Evolutionary conservation across 495 filamentous ascomycete genomes (phyloP).

Genomic region (Aspergillus homomorphus): DNA sequence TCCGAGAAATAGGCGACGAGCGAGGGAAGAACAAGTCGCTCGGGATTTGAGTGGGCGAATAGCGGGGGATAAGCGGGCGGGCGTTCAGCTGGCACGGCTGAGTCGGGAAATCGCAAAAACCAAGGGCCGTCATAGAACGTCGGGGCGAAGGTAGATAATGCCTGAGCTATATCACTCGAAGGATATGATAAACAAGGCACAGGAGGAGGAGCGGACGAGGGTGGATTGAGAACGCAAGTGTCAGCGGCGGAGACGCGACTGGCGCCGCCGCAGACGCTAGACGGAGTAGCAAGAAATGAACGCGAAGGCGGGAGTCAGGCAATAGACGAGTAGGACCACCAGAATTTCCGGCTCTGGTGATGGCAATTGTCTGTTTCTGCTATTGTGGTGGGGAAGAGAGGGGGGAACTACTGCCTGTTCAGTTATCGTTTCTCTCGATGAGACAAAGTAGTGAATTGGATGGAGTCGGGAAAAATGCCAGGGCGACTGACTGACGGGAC

Average conservation of each 20-base stretch:
- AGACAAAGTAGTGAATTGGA: background rate
- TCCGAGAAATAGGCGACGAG: background rate
- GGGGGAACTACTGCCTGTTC: no score
- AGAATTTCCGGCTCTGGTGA: no score
- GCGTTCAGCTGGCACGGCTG: slow-evolving; percentile 2
- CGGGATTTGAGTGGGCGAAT: background rate
- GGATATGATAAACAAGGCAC: slow-evolving; percentile 5
- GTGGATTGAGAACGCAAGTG: slow-evolving; percentile 9
- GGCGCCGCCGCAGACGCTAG: slow-evolving; percentile 14
- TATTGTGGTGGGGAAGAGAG: background rate
- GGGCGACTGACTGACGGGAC: background rate
- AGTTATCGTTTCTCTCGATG: background rate
- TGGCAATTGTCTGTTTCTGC: background rate
- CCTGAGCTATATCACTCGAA: slow-evolving; percentile 9
- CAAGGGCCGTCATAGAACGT: background rate
- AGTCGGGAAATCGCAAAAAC: background rate
- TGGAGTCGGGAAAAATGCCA: background rate
- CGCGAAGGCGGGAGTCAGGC: slow-evolving; percentile 6
- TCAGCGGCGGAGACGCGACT: slow-evolving; percentile 21
- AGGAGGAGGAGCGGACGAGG: slow-evolving; percentile 3
- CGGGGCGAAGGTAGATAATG: background rate
- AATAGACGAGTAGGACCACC: no score
- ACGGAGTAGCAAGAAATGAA: background rate
- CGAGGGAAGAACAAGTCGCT: background rate
- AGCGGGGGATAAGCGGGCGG: slow-evolving; percentile 7